A percentile compares a stretch with the other conserved stretches of the same genome.
Evolutionary conservation across 2,329 filamentous ascomycete species (phyloP).

Genomic region (Neonectria punicea): DNA sequence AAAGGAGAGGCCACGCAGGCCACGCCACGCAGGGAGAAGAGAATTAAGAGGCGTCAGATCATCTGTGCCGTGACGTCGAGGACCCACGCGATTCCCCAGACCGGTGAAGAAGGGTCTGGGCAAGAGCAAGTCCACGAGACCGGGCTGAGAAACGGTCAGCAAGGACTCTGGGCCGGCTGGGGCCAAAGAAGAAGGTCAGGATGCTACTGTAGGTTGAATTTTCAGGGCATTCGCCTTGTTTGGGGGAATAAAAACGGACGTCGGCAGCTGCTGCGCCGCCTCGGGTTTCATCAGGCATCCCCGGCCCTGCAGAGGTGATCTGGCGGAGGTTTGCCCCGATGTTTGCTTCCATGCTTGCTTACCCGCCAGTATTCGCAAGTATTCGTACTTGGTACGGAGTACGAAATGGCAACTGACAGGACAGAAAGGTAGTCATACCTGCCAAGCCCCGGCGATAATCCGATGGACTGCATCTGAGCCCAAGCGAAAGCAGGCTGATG

Average conservation of each 20-base stretch:
- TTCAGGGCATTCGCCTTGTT: constrained; percentile 15
- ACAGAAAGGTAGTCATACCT: constrained; percentile 25
- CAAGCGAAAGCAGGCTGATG: constrained; percentile 13
- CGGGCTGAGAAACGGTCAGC: constrained; percentile 30
- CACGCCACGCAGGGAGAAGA: constrained; percentile 25
- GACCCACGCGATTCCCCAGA: constrained; percentile 38
- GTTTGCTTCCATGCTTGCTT: constrained; percentile 11
- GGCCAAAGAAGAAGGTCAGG: constrained; percentile 9
- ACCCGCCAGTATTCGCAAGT: not conserved
- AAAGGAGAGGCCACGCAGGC: constrained; percentile 14
- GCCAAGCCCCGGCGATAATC: constrained; percentile 28
- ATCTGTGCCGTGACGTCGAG: constrained; percentile 30
- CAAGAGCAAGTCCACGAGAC: constrained; percentile 29
- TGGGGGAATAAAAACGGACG: constrained; percentile 15
- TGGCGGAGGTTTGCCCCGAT: constrained; percentile 24
- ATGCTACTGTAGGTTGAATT: constrained; percentile 29
- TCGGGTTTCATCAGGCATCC: constrained; percentile 34
- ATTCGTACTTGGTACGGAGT: constrained; percentile 23
- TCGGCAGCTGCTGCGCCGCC: constrained; percentile 20
- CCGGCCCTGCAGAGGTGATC: constrained; percentile 37
- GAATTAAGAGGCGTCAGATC: constrained; percentile 24
- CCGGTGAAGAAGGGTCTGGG: constrained; percentile 39
- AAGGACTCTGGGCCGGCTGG: constrained; percentile 2
- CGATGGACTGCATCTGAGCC: constrained; percentile 21
- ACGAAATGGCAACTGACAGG: constrained; percentile 19